Evolutionary conservation across 495 filamentous ascomycete species (phyloP).

Genomic region (Talaromyces adpressus): DNA sequence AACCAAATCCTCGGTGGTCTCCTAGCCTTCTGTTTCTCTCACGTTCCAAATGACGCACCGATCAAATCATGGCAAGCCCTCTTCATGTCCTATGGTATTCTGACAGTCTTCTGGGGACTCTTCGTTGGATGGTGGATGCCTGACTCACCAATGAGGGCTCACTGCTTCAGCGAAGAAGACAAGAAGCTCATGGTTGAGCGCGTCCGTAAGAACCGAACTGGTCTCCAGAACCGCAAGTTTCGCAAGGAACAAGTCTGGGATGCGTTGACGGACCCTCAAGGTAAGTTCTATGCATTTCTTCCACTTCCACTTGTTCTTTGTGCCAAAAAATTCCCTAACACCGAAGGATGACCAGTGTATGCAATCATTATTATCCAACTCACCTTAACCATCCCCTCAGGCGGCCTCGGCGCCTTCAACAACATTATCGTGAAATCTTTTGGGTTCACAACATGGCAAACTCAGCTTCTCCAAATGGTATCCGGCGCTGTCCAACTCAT

Average conservation of each 20-base stretch:
- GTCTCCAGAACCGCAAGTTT: slow-evolving; percentile 46
- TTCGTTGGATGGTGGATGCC: slow-evolving; percentile 42
- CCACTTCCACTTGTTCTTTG: background rate
- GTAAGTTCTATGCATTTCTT: slow-evolving; percentile 11
- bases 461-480: slow-evolving; percentile 43
- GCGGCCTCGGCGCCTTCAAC: slow-evolving; percentile 49
- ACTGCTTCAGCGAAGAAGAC: slow-evolving; percentile 40
- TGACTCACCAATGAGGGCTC: slow-evolving; percentile 43
- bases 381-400: slow-evolving; percentile 49
- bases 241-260: slow-evolving; percentile 39
- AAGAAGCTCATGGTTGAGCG: slow-evolving; percentile 42
- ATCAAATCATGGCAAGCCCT: slow-evolving; percentile 52
- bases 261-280: slow-evolving; percentile 31
- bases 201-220: slow-evolving; percentile 43
- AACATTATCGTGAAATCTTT: slow-evolving; percentile 38
- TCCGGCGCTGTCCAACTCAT: slow-evolving; percentile 53
- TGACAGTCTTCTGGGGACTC: slow-evolving; percentile 44
- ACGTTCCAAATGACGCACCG: slow-evolving; percentile 18
- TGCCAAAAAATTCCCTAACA: slow-evolving; percentile 14
- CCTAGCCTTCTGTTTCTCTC: slow-evolving; percentile 39
- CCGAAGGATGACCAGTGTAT: background rate
- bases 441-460: slow-evolving; percentile 18
- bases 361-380: slow-evolving; percentile 41
- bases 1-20: slow-evolving; percentile 39
- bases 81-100: slow-evolving; percentile 48